Percentiles rank a stretch among this genome's conserved stretches.
These are phyloP conservation scores for Forsythia viridissima DNA, from an alignment of 257 asterid genomes.

Conservation along the genomic window DNA sequence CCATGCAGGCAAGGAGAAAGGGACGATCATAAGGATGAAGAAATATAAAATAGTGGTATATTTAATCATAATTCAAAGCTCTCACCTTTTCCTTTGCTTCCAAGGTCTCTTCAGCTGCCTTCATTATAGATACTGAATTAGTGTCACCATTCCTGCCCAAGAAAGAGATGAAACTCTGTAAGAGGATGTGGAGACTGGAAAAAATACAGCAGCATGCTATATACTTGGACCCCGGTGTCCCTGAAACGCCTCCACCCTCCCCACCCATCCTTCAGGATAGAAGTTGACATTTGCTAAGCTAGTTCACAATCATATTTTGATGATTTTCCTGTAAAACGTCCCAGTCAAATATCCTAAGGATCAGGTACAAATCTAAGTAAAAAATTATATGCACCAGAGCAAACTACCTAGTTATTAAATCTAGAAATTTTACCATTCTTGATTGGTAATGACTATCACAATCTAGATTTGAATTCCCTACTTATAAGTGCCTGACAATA, in stretches of 20 bases:
- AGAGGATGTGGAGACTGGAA: neutral
- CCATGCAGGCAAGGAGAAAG: slow-evolving; percentile 11
- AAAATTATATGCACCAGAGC: neutral
- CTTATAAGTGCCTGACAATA: neutral
- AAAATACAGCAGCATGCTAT: too few relatives aligned
- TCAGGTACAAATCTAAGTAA: neutral
- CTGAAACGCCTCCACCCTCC: too few relatives aligned
- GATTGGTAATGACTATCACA: neutral
- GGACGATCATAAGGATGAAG: neutral
- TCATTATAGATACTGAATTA: slow-evolving; percentile 81
- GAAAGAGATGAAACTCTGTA: slow-evolving; percentile 4
- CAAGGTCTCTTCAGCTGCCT: slow-evolving; percentile 75
- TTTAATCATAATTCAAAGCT: slow-evolving; percentile 8
- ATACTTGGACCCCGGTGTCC: too few relatives aligned
- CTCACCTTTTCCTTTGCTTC: slow-evolving; percentile 75
- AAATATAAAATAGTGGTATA: slow-evolving; percentile 10
- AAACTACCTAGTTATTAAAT: neutral
- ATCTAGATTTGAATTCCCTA: slow-evolving; percentile 1
- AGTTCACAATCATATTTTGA: neutral
- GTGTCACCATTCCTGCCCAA: slow-evolving; percentile 61
- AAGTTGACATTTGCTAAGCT: too few relatives aligned
- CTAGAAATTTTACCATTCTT: neutral
- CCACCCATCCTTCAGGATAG: too few relatives aligned
- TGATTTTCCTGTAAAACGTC: neutral
- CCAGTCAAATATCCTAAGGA: slow-evolving; percentile 2